Base-by-base conservation (phyloP, 768 basidiomycete genomes). In the Sarcodon aspratus region DNA sequence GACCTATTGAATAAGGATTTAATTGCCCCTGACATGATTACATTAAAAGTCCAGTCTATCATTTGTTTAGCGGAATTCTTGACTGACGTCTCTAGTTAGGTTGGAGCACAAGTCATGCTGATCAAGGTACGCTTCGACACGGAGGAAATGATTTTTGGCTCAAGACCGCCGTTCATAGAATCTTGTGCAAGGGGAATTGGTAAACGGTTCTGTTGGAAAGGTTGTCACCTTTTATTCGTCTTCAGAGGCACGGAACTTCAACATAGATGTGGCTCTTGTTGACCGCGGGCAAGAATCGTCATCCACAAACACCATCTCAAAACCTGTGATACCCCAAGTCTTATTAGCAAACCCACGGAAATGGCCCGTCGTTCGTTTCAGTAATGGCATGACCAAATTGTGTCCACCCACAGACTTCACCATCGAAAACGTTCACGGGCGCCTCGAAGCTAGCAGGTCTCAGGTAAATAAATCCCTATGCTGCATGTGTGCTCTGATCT, bases 31-130 rank as follows among this genome's bases (percentile, higher is more conserved):
- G 65, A 65, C 46, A n/a, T 42, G 7, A 42, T 48, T 33, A 48
- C 40, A 9, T 45, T 55, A 27, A 77, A 78, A 63, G 75, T 76
- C 33, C 36, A 31, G 40, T 17, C 3, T 33, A 17, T 15, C 27
- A 37, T 31, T 33, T 36, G 10, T 6, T 61, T 62, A n/a, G 51
- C 55, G 33, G 35, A 34, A 1, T 58, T 74, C 18, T 50, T 50
- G 2, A 61, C 72, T 33, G 70, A 52, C 43, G 38, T 36, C 33
- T 27, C 40, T 32, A 11, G 10, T 12, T 49, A 89, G 76, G 69
- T 82, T 46, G 83, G 82, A 10, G 86, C 89, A 3, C 92, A 95
- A 60, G 92, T 95, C 4, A 90, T 90, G 87, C 61, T 86, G 2
- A 71, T 85, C 54, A 85, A 85, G 70, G 83, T 79, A 50, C 7